These are phyloP conservation scores for Cucumis hystrix DNA, from an alignment of 306 rosid genomes.

Conservation along the genomic window DNA sequence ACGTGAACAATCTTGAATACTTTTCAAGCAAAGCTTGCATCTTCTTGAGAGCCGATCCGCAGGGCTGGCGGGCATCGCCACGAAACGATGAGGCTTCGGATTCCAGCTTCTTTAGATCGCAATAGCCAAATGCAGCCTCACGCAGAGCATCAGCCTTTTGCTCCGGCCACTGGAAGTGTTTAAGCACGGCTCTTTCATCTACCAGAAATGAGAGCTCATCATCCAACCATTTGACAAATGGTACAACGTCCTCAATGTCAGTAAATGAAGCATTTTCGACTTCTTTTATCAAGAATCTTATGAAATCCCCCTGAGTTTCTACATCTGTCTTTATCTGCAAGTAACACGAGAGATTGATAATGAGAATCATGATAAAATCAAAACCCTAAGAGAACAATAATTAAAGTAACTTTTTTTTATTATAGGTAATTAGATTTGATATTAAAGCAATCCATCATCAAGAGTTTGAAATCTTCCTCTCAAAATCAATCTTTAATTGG, in stretches of 20 bases:
- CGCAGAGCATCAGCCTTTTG: slow-evolving; percentile 88
- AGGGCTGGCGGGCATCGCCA: slow-evolving; percentile 70
- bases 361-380: not conserved
- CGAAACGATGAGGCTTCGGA: slow-evolving; percentile 69
- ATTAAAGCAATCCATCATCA: not conserved
- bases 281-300: slow-evolving; percentile 73
- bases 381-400: not conserved
- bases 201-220: slow-evolving; percentile 96
- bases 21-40: slow-evolving; percentile 89
- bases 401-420: not conserved
- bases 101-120: slow-evolving; percentile 82
- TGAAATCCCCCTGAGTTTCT: slow-evolving; percentile 93
- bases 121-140: slow-evolving; percentile 91
- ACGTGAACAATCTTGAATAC: slow-evolving; percentile 16
- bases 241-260: slow-evolving; percentile 70
- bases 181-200: slow-evolving; percentile 96
- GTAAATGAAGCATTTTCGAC: slow-evolving; percentile 83
- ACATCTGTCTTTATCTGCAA: slow-evolving; percentile 89
- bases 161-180: slow-evolving; percentile 98
- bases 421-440: not conserved
- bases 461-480: not conserved
- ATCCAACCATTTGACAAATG: slow-evolving; percentile 97
- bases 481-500: slow-evolving; percentile 20
- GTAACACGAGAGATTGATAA: not conserved
- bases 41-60: slow-evolving; percentile 78